Evolutionary conservation across 306 rosid species (phyloP).

Genomic region (peach (Prunus persica)): DNA sequence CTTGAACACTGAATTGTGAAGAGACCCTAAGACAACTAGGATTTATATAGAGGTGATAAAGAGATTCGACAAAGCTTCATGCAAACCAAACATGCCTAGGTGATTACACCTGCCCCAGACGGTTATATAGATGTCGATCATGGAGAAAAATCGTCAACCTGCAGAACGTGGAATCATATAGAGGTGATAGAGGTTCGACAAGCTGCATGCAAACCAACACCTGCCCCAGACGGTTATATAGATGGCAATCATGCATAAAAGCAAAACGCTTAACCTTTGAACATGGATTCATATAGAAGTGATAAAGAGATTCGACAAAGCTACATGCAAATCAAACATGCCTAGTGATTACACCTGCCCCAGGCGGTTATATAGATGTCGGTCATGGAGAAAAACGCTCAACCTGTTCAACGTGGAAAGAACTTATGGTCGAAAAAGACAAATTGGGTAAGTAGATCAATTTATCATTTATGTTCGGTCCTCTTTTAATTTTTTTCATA

Average conservation of each 20-base stretch:
- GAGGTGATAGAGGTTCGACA: background rate
- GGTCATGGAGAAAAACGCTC: background rate
- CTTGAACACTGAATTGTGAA: slow-evolving; percentile 3
- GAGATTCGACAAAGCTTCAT: background rate
- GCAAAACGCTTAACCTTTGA: background rate
- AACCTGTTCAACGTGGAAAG: background rate
- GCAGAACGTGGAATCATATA: background rate
- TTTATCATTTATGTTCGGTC: background rate
- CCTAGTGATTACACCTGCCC: slow-evolving; percentile 17
- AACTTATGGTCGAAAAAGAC: background rate
- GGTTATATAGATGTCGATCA: background rate
- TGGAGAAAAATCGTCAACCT: background rate
- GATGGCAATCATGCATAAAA: background rate
- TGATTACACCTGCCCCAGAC: slow-evolving; percentile 16
- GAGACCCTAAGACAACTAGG: background rate
- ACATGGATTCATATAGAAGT: slow-evolving; percentile 2
- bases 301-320: background rate
- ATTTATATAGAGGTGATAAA: slow-evolving; percentile 19
- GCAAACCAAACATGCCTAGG: background rate
- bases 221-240: background rate
- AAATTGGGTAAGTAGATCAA: background rate
- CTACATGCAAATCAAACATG: slow-evolving; percentile 6
- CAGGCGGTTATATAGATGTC: background rate
- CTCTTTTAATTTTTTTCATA: background rate
- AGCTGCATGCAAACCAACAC: slow-evolving; percentile 16